Conservation (phyloP, 75 land plant species). For the Adiantum capillusveneris region DNA sequence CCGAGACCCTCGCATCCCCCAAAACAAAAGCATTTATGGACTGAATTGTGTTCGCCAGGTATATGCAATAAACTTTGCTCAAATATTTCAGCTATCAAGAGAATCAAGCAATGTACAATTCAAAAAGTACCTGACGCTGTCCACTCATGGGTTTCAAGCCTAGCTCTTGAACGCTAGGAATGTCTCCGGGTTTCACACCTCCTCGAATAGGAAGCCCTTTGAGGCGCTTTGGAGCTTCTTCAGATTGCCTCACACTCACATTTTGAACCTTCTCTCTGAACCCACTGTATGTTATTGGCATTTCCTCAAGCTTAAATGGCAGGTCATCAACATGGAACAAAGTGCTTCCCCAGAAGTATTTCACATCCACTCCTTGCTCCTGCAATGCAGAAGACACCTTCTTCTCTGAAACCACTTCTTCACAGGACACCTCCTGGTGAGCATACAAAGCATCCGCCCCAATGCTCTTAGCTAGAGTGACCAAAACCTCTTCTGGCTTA, state of each 20-base stretch:
- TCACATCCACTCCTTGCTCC: constrained; percentile 78
- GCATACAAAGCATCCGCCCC: constrained; percentile 86
- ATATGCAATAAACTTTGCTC: too few relatives aligned
- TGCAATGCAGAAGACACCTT: constrained; percentile 66
- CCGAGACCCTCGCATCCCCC: too few relatives aligned
- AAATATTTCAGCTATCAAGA: too few relatives aligned
- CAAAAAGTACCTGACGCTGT: constrained; percentile 41
- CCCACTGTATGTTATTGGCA: constrained; percentile 79
- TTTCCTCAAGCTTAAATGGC: constrained; percentile 79
- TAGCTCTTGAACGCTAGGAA: constrained; percentile 68
- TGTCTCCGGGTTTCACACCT: constrained; percentile 73
- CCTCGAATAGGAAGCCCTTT: constrained; percentile 70
- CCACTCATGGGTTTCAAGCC: constrained; percentile 57
- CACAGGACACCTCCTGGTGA: constrained; percentile 74
- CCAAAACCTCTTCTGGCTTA: constrained; percentile 65
- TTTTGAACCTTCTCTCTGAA: constrained; percentile 72
- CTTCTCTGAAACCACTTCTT: constrained; percentile 69
- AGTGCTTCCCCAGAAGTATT: constrained; percentile 98
- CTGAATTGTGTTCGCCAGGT: too few relatives aligned
- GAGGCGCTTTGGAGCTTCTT: constrained; percentile 56
- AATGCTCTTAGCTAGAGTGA: constrained; percentile 57
- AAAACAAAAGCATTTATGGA: too few relatives aligned
- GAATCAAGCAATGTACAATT: too few relatives aligned
- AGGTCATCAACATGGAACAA: constrained; percentile 81
- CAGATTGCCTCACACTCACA: constrained; percentile 46